A percentile compares a stretch with the other conserved stretches of the same genome.
Evolutionary conservation across 2,329 filamentous ascomycete genomes (phyloP).

Genomic region (Pyricularia pennisetigena): DNA sequence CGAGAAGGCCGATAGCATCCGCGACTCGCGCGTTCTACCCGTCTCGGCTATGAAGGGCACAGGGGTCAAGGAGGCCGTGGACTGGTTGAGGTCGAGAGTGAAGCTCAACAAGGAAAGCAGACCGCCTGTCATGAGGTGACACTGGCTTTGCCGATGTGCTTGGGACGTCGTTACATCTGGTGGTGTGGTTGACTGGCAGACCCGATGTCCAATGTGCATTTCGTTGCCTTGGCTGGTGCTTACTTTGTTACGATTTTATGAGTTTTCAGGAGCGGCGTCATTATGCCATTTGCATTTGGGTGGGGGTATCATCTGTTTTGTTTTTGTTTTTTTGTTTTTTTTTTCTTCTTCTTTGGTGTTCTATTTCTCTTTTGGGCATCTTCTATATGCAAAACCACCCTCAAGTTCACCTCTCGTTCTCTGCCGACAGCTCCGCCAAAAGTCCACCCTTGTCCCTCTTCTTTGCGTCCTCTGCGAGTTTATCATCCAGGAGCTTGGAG

Average conservation of each 20-base stretch:
- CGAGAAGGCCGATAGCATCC: constrained; percentile 74
- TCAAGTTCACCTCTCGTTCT: constrained; percentile 65
- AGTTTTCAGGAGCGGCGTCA: neutral
- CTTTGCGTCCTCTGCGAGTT: constrained; percentile 68
- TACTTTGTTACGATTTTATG: neutral
- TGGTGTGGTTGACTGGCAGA: neutral
- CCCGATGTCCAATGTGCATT: neutral
- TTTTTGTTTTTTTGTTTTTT: constrained; percentile 3
- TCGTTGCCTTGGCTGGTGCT: neutral
- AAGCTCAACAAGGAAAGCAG: constrained; percentile 94
- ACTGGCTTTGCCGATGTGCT: neutral
- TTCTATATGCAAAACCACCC: constrained; percentile 5
- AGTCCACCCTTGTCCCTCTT: constrained; percentile 69
- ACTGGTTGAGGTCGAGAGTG: constrained; percentile 86
- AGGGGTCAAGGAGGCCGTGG: constrained; percentile 89
- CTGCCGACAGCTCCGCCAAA: constrained; percentile 67
- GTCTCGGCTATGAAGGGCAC: constrained; percentile 82
- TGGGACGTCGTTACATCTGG: neutral
- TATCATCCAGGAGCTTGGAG: constrained; percentile 61
- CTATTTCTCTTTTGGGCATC: neutral
- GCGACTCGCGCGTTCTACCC: constrained; percentile 84
- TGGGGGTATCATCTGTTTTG: constrained; percentile 4
- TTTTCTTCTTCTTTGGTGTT: constrained; percentile 4
- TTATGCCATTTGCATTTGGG: neutral
- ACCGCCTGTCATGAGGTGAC: constrained; percentile 84